Base-by-base conservation (phyloP, 495 filamentous ascomycete species). In the Penicillium ochrochloron region DNA sequence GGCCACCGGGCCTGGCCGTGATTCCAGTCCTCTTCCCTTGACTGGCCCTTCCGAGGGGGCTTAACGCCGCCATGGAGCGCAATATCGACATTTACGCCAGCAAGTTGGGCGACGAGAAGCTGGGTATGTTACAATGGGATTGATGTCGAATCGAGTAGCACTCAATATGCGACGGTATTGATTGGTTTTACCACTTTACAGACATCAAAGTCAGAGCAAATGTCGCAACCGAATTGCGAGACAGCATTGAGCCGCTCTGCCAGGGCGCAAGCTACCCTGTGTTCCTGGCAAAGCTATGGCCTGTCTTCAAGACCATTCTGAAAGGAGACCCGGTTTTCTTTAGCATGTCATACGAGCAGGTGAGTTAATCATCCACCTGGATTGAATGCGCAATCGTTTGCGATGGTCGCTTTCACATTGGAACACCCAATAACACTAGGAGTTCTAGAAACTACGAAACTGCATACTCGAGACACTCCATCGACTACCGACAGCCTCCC, bases 381-480 rank as follows among this genome's bases (percentile, higher is more conserved):
- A 48, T 62, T 19, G 57, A 48, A 34, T 12, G 44, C 50, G 25
- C 2, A n/a, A 29, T 44, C 53, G 61, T 9, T 48, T 35, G 42
- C 19, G 21, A 53, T 61, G 41, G 15, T 39, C 37, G 31, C 31
- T 23, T 54, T 57, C 21, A n/a, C 19, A 23, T 3, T 59, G 19
- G 31, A 57, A 29, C 25, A 62, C 56, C 74, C 63, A 37, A 34
- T 37, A 8, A 14, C 31, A 67, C 23, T 52, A 17, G 62, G 46
- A 17, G n/a, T 21, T 64, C 21, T 79, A 97, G 90, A 94, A 92
- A 85, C 78, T 97, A 57, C 90, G 96, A 54, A 93, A 93, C 75
- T 94, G 91, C 68, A 84, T 94, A 23, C 89, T 99, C 60, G 96
- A 99, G 75, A 97, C 97, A 56, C 80, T 99, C 4, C 94, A 98